These are phyloP conservation scores for Teunomyces funiuensis DNA, from an alignment of 805 yeast genomes.

Conservation along the genomic window DNA sequence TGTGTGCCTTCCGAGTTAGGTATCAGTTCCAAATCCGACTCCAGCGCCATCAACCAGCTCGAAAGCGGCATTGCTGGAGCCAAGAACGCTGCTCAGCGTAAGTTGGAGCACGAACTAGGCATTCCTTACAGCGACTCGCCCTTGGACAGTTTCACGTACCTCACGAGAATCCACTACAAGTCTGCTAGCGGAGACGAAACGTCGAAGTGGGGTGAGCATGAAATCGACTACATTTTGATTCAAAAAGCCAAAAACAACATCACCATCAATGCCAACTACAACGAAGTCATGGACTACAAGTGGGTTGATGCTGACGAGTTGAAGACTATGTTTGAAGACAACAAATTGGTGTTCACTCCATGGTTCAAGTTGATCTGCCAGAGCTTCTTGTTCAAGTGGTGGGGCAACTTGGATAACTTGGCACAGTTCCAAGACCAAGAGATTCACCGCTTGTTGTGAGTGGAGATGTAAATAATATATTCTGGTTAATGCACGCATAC, in stretches of 20 bases:
- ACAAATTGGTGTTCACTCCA: constrained; percentile 79
- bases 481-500: background rate
- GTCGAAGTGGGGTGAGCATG: constrained; percentile 94
- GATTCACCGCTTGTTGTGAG: constrained; percentile 50
- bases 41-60: constrained; percentile 34
- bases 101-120: constrained; percentile 91
- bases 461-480: background rate
- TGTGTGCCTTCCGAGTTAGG: constrained; percentile 84
- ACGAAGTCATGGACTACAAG: constrained; percentile 76
- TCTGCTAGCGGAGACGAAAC: constrained; percentile 68
- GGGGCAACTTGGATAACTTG: constrained; percentile 71
- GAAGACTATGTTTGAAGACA: constrained; percentile 72
- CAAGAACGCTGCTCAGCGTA: constrained; percentile 86
- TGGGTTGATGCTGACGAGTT: constrained; percentile 73
- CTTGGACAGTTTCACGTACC: constrained; percentile 66
- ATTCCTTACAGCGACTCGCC: constrained; percentile 63
- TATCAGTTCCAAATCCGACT: constrained; percentile 12
- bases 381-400: constrained; percentile 88
- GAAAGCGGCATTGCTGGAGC: constrained; percentile 71
- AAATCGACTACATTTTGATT: constrained; percentile 90
- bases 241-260: constrained; percentile 55
- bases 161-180: constrained; percentile 93
- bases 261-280: constrained; percentile 59
- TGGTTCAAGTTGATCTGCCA: constrained; percentile 98
- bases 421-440: constrained; percentile 46